phyloP scores from a whole-genome alignment of 768 basidiomycete genomes.

The Boletus subcaerulescens region DNA sequence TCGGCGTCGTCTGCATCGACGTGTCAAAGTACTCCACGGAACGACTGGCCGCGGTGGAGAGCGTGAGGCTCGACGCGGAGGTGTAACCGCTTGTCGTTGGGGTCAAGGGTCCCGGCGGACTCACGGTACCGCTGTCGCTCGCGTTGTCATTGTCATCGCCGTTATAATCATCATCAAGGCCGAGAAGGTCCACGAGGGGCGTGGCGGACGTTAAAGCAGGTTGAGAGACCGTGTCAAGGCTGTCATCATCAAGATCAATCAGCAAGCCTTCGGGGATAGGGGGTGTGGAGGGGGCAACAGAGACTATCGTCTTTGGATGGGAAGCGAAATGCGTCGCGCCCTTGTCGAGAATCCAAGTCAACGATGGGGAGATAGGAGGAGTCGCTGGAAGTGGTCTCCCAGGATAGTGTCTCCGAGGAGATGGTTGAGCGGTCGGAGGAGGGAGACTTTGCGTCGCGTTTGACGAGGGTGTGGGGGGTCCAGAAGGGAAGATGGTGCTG shows the following conservation, averaged over 20 bases:
- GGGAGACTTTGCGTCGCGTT: slow-evolving; percentile 25
- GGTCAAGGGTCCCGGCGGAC: slow-evolving; percentile 31
- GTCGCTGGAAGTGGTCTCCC: slow-evolving; percentile 34
- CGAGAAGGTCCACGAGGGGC: slow-evolving; percentile 26
- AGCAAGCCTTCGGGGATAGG: slow-evolving; percentile 49
- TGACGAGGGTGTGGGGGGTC: slow-evolving; percentile 28
- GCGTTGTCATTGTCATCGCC: slow-evolving; percentile 21
- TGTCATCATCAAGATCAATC: slow-evolving; percentile 52
- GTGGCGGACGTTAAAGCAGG: slow-evolving; percentile 3
- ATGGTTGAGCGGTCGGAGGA: slow-evolving; percentile 21
- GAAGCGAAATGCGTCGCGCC: slow-evolving; percentile 9
- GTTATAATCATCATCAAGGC: slow-evolving; percentile 16
- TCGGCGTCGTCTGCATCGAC: slow-evolving; percentile 30
- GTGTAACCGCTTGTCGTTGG: slow-evolving; percentile 28
- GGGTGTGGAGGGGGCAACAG: slow-evolving; percentile 28
- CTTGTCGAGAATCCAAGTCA: slow-evolving; percentile 36
- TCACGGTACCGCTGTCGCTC: slow-evolving; percentile 32
- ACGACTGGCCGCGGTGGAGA: slow-evolving; percentile 21
- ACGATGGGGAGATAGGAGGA: slow-evolving; percentile 30
- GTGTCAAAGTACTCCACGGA: slow-evolving; percentile 29
- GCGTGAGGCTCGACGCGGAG: slow-evolving; percentile 29
- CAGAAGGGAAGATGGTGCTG: slow-evolving; percentile 32
- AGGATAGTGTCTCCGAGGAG: slow-evolving; percentile 32
- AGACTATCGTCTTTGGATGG: slow-evolving; percentile 19
- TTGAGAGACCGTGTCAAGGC: slow-evolving; percentile 23